Percentiles rank a stretch among this genome's conserved stretches.
Evolutionary conservation across 495 filamentous ascomycete species (phyloP).

Genomic region (Lophiotrema nucula): DNA sequence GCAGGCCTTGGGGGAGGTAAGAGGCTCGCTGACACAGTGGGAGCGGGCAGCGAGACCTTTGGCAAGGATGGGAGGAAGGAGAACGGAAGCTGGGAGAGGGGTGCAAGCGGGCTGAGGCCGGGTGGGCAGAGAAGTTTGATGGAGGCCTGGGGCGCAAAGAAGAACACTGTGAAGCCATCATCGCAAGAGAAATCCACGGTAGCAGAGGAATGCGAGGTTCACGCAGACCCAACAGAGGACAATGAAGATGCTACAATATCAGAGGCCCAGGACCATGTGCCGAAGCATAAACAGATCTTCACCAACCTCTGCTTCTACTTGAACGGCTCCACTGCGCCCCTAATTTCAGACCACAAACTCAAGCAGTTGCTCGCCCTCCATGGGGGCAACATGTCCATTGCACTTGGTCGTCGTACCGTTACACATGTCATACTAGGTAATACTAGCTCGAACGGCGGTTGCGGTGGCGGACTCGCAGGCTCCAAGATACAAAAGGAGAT

Average conservation of each 20-base stretch:
- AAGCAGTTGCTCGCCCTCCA: slow-evolving; percentile 73
- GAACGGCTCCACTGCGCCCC: slow-evolving; percentile 80
- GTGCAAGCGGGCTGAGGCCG: slow-evolving; percentile 45
- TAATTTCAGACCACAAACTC: slow-evolving; percentile 81
- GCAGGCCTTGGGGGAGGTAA: slow-evolving; percentile 48
- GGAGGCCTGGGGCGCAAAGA: slow-evolving; percentile 37
- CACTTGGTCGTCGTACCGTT: slow-evolving; percentile 67
- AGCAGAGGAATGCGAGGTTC: slow-evolving; percentile 39
- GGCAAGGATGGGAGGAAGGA: slow-evolving; percentile 45
- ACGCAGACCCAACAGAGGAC: slow-evolving; percentile 23
- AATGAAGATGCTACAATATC: neutral
- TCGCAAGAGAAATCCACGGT: slow-evolving; percentile 4
- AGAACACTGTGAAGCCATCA: slow-evolving; percentile 21
- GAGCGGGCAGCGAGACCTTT: slow-evolving; percentile 47
- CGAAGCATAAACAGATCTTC: slow-evolving; percentile 54
- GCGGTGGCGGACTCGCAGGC: slow-evolving; percentile 76
- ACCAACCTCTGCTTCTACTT: slow-evolving; percentile 71
- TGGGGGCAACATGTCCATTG: slow-evolving; percentile 67
- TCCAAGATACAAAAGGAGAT: slow-evolving; percentile 85
- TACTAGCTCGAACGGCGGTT: slow-evolving; percentile 52
- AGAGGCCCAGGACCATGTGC: neutral
- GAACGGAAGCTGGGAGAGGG: slow-evolving; percentile 46
- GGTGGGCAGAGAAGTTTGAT: slow-evolving; percentile 46
- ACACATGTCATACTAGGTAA: slow-evolving; percentile 84
- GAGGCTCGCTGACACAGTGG: slow-evolving; percentile 58